Base-by-base conservation (phyloP, 306 rosid species). In the Citrullus colocynthis region DNA sequence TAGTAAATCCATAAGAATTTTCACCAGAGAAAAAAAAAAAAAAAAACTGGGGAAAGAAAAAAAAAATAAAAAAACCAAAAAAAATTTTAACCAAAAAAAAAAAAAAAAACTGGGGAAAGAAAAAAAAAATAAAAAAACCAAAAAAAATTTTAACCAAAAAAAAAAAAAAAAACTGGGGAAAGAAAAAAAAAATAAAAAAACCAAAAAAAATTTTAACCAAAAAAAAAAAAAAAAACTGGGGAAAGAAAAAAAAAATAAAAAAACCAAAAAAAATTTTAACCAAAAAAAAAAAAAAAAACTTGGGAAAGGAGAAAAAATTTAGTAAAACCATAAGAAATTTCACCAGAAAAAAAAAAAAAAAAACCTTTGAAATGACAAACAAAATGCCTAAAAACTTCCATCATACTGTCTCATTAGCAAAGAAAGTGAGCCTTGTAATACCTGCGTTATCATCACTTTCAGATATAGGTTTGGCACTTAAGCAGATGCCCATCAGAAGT, bases 401-500 rank as follows among this genome's bases (percentile, higher is more conserved):
- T 28, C 49, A 65, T 17, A 66, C 20, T 32, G 17, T 39, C 12
- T 37, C 51, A 10, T 24, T 71, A 48, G 21, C 78, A 66, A 80
- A 10, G 64, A 12, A 21, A 24, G 82, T 64, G 76, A 51, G 77
- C 44, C 20, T 15, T 28, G 13, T 6, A 30, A 51, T 72, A 72
- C 93, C 90, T 70, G 82, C 45, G 59, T 64, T 70, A 69, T 64
- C 65, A 64, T 24, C 79, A 66, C 71, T 74, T 73, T 65, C 88
- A 17, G 82, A 81, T 79, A 74, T 86, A 62, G 80, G 52, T 60
- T 72, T 82, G 73, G 77, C 36, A 41, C 91, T 78, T 10, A 83
- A 77, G 83, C 94, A 88, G 81, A 78, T 21, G 72, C 94, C 91
- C 94, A 90, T 90, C 70, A 65, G 21, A 78, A 34, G 45, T 17